Evolutionary conservation across 2,329 filamentous ascomycete species (phyloP), one percentile per base, ranked within the genome.

Genomic region (Fusarium dlaminii): DNA sequence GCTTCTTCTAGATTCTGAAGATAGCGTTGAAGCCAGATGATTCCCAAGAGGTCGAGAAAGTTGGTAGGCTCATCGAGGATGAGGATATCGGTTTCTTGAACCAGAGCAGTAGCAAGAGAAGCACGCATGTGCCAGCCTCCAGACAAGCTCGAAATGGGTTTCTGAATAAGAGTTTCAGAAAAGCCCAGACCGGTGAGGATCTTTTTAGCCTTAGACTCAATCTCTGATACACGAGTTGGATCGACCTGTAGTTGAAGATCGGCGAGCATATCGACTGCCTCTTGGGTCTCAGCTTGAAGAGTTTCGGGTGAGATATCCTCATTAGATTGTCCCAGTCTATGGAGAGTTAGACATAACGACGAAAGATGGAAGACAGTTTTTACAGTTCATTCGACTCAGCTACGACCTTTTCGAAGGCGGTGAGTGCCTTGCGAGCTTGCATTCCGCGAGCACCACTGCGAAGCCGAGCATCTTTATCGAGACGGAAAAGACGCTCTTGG

Each of bases 51-150:
- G 78, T 97, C 94, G 3, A 97, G 87, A 79, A 94, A 97, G 79
- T 97, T 97, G 39, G 94, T 97, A 0, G 94, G 94, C 79, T 97
- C 94, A 80, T 97, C 94, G 5, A 97, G 89, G 57, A 97, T 91
- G 66, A 97, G 86, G 6, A 97, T 90, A 74, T 97, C 94, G 0
- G 91, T 89, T 13, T 92, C 89, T 70, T 95, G 92, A 3, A 94
- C 88, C 8, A 97, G 85, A 1, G 90, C 89, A 7, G 86, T 85
- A 6, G 92, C 91, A 2, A 94, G 85, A 66, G 90, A 86, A 34
- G 89, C 90, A 15, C 92, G 88, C 90, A 93, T 94, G 68, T 87
- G 88, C 92, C 92, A 94, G 5, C 92, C 94, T 12, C 94, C 94
- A 0, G 94, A 96, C 5, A 97, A 85, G 40, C 89, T 90, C 2